phyloP scores from a whole-genome alignment of 805 yeast species.

The Candida takata region DNA sequence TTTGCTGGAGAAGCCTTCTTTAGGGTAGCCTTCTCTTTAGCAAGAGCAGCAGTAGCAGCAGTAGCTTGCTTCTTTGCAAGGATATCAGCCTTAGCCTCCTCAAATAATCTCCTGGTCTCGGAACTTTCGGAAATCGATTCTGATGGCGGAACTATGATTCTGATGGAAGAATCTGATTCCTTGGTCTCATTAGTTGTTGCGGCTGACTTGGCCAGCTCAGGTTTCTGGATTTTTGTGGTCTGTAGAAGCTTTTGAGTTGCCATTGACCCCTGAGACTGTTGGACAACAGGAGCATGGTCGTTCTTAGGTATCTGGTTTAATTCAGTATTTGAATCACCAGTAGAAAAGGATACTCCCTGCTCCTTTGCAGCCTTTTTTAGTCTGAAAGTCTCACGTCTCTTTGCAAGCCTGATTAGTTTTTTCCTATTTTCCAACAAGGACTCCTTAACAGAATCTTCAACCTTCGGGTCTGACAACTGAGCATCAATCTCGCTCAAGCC shows the following conservation, averaged over 20 bases:
- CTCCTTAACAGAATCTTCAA: background rate
- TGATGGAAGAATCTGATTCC: no score
- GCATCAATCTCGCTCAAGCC: background rate
- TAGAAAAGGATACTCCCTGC: background rate
- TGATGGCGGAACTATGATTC: conserved; percentile 5
- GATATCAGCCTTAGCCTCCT: conserved; percentile 11
- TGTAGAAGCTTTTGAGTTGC: no score
- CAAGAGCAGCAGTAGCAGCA: background rate
- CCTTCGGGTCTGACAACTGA: background rate
- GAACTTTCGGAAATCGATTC: conserved; percentile 1
- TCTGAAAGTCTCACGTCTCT: conserved; percentile 5
- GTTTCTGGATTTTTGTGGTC: no score
- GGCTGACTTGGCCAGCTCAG: no score
- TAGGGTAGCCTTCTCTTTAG: background rate
- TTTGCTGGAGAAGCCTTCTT: no score
- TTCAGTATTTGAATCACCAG: no score
- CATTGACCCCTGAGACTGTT: no score
- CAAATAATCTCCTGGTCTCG: conserved; percentile 8
- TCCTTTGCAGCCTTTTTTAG: background rate
- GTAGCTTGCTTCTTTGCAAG: conserved; percentile 6
- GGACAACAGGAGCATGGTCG: no score
- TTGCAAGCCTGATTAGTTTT: conserved; percentile 5
- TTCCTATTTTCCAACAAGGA: conserved; percentile 4
- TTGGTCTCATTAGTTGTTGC: no score
- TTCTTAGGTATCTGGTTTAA: no score